Base-by-base conservation (phyloP, 2,329 filamentous ascomycete species). In the Beauveria pseudobassiana region DNA sequence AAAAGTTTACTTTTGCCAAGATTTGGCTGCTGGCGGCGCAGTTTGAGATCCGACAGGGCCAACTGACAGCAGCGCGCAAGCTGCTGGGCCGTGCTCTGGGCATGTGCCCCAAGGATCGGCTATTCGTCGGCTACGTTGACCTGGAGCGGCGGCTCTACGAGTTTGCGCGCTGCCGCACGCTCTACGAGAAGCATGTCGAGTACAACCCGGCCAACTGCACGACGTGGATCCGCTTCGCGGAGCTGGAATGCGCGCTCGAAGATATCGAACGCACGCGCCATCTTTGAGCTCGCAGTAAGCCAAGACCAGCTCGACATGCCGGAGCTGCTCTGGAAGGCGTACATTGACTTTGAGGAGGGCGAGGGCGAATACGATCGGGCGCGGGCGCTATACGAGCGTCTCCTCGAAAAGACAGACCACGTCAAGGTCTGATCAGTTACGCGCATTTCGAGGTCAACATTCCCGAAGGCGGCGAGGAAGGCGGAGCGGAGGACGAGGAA, bases 401-500 rank as follows among this genome's bases (percentile, higher is more conserved):
- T 99, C 14, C 82, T 99, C 49, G 82, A 91, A 70, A 97, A 96
- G 85, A 96, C 95, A n/a, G 88, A 95, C 70, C 95, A 99, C 72
- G 92, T 97, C 80, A 99, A 98, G 80, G 95, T 99, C 63, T 99
- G 95, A 96, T 95, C 75, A 93, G 90, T 74, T 99, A 93, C 76
- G 95, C 95, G n/a, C 90, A 96, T 74, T 98, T 99, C 71, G 95
- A 99, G 76, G 91, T 98, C 78, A 93, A 95, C 73, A 87, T 96
- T 0, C 91, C 92, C 50, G 92, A 96, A 62, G 83, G 85, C 58
- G 84, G 85, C 46, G 87, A 81, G 4, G 77, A 78, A 12, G 79
- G 82, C 10, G 76, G 78, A 10, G 79, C 83, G 14, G 80, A 80
- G 3, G 85, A 83, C 22, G 80, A 80, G 5, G 84, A 84, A 24